Evolutionary conservation across 2,329 filamentous ascomycete genomes (phyloP).

Genomic region (Trichoderma polysporum): DNA sequence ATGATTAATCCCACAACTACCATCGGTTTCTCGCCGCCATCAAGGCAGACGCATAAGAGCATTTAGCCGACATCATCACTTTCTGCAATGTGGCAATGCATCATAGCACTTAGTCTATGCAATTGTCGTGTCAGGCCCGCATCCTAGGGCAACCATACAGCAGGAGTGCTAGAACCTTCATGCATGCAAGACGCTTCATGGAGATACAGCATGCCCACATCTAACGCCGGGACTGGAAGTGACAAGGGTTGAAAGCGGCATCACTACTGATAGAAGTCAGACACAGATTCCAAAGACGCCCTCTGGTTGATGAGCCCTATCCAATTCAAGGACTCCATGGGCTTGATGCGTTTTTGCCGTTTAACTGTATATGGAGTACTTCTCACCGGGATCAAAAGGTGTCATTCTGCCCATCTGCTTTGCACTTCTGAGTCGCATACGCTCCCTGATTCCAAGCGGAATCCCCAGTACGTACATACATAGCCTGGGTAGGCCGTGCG

Average conservation of each 20-base stretch:
- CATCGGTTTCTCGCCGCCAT: not conserved
- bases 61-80: not conserved
- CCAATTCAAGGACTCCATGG: not conserved
- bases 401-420: not conserved
- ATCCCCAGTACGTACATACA: not conserved
- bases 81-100: conserved; percentile 8
- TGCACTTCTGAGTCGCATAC: not conserved
- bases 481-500: not conserved
- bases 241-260: not conserved
- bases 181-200: not conserved
- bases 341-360: too few species aligned
- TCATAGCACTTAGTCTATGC: not conserved
- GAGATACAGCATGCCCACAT: not conserved
- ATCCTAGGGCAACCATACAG: not conserved
- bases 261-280: not conserved
- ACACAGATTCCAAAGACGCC: not conserved
- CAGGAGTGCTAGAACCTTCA: not conserved
- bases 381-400: not conserved
- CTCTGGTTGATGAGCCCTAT: not conserved
- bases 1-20: not conserved
- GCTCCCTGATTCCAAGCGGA: not conserved
- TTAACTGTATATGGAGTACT: not conserved
- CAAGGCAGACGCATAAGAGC: not conserved
- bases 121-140: conserved; percentile 10
- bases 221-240: not conserved